phyloP scores from a whole-genome alignment of 352 stramenopile genomes.

The Globisporangium megalacanthum region DNA sequence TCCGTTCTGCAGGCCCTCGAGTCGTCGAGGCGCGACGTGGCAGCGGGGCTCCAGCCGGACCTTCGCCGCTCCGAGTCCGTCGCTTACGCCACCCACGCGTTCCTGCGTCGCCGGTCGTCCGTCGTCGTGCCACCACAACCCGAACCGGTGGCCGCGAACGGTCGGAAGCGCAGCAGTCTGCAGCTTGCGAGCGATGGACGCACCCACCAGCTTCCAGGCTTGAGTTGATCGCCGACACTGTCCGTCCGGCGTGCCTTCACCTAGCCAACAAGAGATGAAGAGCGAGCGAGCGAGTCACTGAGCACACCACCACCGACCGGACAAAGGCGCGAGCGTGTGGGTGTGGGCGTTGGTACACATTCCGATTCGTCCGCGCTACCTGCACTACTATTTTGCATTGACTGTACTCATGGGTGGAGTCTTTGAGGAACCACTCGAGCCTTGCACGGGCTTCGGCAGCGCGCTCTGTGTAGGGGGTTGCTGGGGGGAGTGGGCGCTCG shows the following conservation, averaged over 20 bases:
- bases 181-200: background rate
- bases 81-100: conserved; percentile 1
- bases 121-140: background rate
- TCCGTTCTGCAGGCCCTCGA: conserved; percentile 59
- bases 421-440: conserved; percentile 69
- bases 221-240: background rate
- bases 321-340: background rate
- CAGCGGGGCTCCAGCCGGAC: background rate
- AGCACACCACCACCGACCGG: background rate
- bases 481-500: conserved; percentile 45
- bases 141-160: background rate
- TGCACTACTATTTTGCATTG: conserved; percentile 73
- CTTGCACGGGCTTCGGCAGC: conserved; percentile 71
- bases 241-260: too few relatives aligned
- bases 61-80: conserved; percentile 4
- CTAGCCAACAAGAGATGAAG: background rate
- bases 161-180: background rate
- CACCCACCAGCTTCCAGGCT: conserved; percentile 7
- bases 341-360: conserved; percentile 8
- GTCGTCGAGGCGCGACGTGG: conserved; percentile 27
- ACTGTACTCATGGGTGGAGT: conserved; percentile 84
- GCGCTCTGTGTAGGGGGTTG: conserved; percentile 26
- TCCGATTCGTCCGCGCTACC: conserved; percentile 17
- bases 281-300: background rate
- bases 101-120: conserved; percentile 7